Percentiles rank a stretch among this genome's conserved stretches.
Conservation (phyloP, 768 basidiomycete species). For the Candolleomyces aberdarensis region DNA sequence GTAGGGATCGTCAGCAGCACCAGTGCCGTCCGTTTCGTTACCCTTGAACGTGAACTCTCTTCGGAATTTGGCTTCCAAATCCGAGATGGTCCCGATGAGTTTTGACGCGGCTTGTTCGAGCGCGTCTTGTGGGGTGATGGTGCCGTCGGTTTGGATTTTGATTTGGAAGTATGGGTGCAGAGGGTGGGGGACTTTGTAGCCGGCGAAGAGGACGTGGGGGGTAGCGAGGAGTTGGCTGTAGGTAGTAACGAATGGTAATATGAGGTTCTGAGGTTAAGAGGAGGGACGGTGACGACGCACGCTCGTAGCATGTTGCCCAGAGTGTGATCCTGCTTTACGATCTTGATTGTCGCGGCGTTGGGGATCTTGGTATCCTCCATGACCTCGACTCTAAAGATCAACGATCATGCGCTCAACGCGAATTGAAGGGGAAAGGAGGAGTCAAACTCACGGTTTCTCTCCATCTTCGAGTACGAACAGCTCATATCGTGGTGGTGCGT, state of each 20-base stretch:
- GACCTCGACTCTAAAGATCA: conserved; percentile 68
- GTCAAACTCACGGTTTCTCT: conserved; percentile 82
- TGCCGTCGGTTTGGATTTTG: conserved; percentile 94
- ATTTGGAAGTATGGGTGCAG: conserved; percentile 92
- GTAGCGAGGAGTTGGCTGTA: conserved; percentile 84
- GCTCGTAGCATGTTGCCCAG: conserved; percentile 95
- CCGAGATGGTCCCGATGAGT: conserved; percentile 68
- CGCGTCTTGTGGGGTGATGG: conserved; percentile 74
- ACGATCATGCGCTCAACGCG: background rate
- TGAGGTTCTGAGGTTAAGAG: conserved; percentile 16
- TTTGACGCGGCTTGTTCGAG: conserved; percentile 82
- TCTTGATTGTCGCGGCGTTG: conserved; percentile 92
- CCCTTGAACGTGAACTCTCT: conserved; percentile 82
- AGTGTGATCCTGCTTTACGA: conserved; percentile 97
- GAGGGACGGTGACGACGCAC: conserved; percentile 42
- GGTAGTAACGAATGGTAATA: conserved; percentile 40
- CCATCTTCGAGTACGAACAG: conserved; percentile 89
- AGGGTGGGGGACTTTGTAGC: conserved; percentile 69
- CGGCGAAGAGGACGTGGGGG: conserved; percentile 90
- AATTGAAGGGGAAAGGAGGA: conserved; percentile 12
- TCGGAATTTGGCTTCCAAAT: conserved; percentile 74
- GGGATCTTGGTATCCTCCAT: conserved; percentile 97
- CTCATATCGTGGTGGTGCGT: conserved; percentile 78
- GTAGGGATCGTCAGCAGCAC: conserved; percentile 44
- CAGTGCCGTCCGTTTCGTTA: conserved; percentile 27